Evolutionary conservation across 1,284 basidiomycete genomes (phyloP).

Genomic region (Ganoderma boninense): DNA sequence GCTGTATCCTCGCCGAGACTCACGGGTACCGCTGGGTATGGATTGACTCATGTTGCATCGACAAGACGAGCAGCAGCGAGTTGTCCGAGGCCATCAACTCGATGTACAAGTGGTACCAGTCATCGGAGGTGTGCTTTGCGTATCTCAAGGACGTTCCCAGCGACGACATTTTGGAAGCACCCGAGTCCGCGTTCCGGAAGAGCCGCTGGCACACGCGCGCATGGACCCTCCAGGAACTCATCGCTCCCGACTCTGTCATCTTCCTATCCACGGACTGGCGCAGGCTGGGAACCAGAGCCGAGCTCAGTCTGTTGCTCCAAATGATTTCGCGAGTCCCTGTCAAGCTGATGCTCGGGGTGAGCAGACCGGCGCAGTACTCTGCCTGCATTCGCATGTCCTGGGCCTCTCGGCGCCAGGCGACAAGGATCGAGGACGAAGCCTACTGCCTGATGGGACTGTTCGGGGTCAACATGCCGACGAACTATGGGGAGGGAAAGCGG

Average conservation of each 20-base stretch:
- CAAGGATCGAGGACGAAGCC: not conserved
- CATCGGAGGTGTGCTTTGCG: conserved; percentile 6
- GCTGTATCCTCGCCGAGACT: not conserved
- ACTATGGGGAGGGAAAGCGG: conserved; percentile 7
- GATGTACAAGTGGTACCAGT: conserved; percentile 6
- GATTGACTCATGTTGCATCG: not conserved
- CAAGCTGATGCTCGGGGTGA: not conserved
- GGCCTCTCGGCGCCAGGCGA: not conserved
- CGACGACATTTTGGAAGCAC: not conserved
- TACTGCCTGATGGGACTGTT: not conserved
- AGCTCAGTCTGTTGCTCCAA: not conserved
- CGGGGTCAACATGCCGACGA: not conserved
- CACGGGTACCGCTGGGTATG: not conserved
- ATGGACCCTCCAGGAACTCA: conserved; percentile 10
- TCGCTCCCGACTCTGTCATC: conserved; percentile 2
- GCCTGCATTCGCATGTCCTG: not conserved
- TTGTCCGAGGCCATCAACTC: conserved; percentile 1
- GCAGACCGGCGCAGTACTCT: not conserved
- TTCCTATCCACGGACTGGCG: not conserved
- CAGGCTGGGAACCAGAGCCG: not conserved
- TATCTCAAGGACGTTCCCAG: conserved; percentile 6
- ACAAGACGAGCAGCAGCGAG: not conserved
- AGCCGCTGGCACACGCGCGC: conserved; percentile 11
- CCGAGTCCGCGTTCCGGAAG: not conserved
- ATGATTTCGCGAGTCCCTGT: not conserved